Conservation (phyloP, 2,329 filamentous ascomycete genomes). For the Colletotrichum kahawae region DNA sequence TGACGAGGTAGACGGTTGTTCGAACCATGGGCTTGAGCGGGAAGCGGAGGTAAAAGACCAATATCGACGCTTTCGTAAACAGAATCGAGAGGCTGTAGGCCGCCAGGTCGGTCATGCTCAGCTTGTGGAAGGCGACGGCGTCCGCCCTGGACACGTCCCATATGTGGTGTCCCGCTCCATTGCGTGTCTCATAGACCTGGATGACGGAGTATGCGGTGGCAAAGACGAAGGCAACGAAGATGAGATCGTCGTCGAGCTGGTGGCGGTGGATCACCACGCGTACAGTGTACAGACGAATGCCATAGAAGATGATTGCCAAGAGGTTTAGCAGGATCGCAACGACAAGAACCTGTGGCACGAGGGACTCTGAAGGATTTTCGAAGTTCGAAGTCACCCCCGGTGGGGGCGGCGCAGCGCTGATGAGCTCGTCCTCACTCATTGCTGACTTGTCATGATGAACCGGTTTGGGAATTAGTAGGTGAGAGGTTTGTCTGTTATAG, state of each 20-base stretch:
- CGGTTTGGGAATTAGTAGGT: neutral
- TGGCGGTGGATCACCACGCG: constrained; percentile 10
- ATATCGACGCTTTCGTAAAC: constrained; percentile 26
- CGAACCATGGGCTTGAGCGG: neutral
- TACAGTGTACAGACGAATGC: constrained; percentile 11
- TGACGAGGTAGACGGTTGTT: neutral
- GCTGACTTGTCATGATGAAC: constrained; percentile 7
- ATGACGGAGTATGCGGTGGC: constrained; percentile 11
- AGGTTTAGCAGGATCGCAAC: constrained; percentile 13
- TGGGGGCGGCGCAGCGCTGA: neutral
- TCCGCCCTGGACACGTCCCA: constrained; percentile 7
- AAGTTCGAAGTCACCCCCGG: constrained; percentile 9
- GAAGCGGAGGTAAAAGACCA: constrained; percentile 27
- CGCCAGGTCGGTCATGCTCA: constrained; percentile 17
- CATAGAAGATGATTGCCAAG: constrained; percentile 15
- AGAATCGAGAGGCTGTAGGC: constrained; percentile 25
- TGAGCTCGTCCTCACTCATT: neutral
- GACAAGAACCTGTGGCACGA: constrained; percentile 15
- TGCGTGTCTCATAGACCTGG: constrained; percentile 14
- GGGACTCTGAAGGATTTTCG: constrained; percentile 6
- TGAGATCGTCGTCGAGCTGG: constrained; percentile 15
- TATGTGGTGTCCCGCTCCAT: constrained; percentile 8
- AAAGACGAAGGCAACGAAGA: constrained; percentile 8
- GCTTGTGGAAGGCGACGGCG: constrained; percentile 4
- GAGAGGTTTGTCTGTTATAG: neutral